A percentile compares a stretch with the other conserved stretches of the same genome.
phyloP scores from a whole-genome alignment of 108 stramenopile species.

The Craspedostauros australis region DNA sequence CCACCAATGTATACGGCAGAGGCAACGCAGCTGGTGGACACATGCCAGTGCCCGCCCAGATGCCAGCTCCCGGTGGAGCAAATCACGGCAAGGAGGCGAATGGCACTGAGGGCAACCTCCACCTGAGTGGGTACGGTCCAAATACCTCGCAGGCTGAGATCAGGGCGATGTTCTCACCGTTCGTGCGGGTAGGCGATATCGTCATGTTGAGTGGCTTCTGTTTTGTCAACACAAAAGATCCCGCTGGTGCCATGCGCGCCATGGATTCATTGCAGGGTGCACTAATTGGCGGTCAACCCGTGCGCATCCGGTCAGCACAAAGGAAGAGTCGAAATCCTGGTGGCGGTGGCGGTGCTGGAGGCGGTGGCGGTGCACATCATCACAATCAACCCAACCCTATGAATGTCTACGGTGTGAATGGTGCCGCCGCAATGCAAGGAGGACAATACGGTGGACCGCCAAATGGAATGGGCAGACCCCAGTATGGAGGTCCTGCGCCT shows the following conservation, averaged over 20 bases:
- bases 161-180: slow-evolving; percentile 67
- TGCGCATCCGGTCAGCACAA: slow-evolving; percentile 75
- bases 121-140: slow-evolving; percentile 84
- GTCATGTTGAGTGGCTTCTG: slow-evolving; percentile 70
- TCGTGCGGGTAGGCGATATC: slow-evolving; percentile 75
- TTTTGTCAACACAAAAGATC: slow-evolving; percentile 81
- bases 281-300: slow-evolving; percentile 67
- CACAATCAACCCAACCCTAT: neutral
- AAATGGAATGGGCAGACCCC: neutral
- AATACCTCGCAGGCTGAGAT: slow-evolving; percentile 68
- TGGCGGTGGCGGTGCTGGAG: slow-evolving; percentile 4
- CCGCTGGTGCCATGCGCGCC: slow-evolving; percentile 60
- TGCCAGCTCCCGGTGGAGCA: slow-evolving; percentile 7
- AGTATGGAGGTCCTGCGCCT: neutral
- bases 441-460: neutral
- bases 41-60: neutral
- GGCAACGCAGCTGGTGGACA: too few species aligned
- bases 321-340: slow-evolving; percentile 44
- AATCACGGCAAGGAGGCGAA: slow-evolving; percentile 2
- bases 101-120: slow-evolving; percentile 68
- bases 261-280: slow-evolving; percentile 71
- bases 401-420: neutral
- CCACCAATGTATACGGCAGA: too few species aligned
- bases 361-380: neutral
- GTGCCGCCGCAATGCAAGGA: neutral